These are phyloP conservation scores for Aureococcus anophagefferens DNA, from an alignment of 108 stramenopile species.

Conservation along the genomic window DNA sequence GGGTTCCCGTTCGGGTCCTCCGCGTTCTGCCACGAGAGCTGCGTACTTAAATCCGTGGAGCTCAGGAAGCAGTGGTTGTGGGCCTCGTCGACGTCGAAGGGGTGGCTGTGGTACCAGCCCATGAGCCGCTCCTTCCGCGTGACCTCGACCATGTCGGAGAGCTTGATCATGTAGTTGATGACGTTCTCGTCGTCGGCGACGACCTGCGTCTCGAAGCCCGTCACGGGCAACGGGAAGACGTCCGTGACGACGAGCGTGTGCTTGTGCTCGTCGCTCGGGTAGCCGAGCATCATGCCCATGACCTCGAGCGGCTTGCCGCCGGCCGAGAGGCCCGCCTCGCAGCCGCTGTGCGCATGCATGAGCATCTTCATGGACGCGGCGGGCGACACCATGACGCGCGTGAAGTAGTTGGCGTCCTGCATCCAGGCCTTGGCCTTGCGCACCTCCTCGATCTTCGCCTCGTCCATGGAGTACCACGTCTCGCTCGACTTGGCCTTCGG, in stretches of 20 bases:
- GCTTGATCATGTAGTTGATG: slow-evolving; percentile 92
- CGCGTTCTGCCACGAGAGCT: slow-evolving; percentile 87
- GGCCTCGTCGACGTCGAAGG: slow-evolving; percentile 76
- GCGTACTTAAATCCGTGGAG: slow-evolving; percentile 83
- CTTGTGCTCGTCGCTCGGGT: slow-evolving; percentile 58
- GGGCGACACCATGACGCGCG: slow-evolving; percentile 41
- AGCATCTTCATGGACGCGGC: slow-evolving; percentile 33
- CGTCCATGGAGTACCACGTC: slow-evolving; percentile 6
- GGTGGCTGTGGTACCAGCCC: slow-evolving; percentile 95
- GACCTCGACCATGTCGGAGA: slow-evolving; percentile 79
- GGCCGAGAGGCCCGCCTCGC: slow-evolving; percentile 78
- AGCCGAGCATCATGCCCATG: slow-evolving; percentile 82
- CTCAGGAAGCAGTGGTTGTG: slow-evolving; percentile 84
- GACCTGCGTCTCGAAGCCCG: slow-evolving; percentile 83
- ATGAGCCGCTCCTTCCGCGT: slow-evolving; percentile 50
- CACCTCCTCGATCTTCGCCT: slow-evolving; percentile 1
- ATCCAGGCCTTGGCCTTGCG: slow-evolving; percentile 25
- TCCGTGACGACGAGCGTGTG: slow-evolving; percentile 74
- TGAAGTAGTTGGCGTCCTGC: slow-evolving; percentile 42
- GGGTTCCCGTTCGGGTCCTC: slow-evolving; percentile 94
- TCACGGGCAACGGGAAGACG: slow-evolving; percentile 87
- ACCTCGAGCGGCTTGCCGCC: slow-evolving; percentile 91
- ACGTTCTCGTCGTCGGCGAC: slow-evolving; percentile 87
- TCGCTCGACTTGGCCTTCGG: not conserved
- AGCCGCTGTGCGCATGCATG: slow-evolving; percentile 89